Evolutionary conservation across 2,329 filamentous ascomycete species (phyloP).

Genomic region (Endothia cerciana): DNA sequence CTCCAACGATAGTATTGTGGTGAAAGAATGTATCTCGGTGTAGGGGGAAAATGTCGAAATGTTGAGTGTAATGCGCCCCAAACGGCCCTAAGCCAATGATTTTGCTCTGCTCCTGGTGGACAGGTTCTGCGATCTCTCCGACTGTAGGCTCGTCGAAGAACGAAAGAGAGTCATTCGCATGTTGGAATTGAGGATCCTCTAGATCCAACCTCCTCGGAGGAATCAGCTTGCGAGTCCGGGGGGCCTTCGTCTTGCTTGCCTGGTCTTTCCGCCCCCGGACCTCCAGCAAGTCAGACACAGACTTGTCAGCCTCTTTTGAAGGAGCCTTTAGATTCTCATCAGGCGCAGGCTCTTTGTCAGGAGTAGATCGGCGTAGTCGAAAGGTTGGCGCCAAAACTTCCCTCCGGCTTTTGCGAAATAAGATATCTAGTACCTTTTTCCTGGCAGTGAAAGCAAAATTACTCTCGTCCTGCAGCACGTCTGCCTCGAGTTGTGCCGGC

Average conservation of each 20-base stretch:
- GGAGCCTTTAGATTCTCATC: constrained; percentile 28
- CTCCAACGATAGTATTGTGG: constrained; percentile 61
- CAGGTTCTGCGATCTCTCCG: constrained; percentile 31
- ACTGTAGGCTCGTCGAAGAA: constrained; percentile 32
- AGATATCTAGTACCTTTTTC: constrained; percentile 58
- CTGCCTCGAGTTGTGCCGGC: constrained; percentile 61
- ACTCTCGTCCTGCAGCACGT: constrained; percentile 41
- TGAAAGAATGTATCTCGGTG: constrained; percentile 62
- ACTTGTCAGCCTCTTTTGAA: neutral
- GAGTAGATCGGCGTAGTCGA: constrained; percentile 8
- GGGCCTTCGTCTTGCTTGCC: constrained; percentile 22
- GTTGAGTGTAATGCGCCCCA: constrained; percentile 62
- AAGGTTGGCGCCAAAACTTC: constrained; percentile 28
- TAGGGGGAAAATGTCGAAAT: constrained; percentile 66
- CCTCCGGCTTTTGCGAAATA: constrained; percentile 51
- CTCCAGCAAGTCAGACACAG: neutral
- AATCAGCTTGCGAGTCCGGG: constrained; percentile 48
- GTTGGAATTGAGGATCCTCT: constrained; percentile 55
- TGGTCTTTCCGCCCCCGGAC: too few species aligned
- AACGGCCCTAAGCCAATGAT: constrained; percentile 62
- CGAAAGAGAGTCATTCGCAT: constrained; percentile 57
- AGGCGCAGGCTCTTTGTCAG: neutral
- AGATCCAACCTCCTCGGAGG: constrained; percentile 52
- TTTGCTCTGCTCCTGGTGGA: constrained; percentile 39
- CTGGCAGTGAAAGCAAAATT: constrained; percentile 50